These are phyloP conservation scores for Penicillium psychrosexuale DNA, from an alignment of 2,329 filamentous ascomycete species.

Conservation along the genomic window DNA sequence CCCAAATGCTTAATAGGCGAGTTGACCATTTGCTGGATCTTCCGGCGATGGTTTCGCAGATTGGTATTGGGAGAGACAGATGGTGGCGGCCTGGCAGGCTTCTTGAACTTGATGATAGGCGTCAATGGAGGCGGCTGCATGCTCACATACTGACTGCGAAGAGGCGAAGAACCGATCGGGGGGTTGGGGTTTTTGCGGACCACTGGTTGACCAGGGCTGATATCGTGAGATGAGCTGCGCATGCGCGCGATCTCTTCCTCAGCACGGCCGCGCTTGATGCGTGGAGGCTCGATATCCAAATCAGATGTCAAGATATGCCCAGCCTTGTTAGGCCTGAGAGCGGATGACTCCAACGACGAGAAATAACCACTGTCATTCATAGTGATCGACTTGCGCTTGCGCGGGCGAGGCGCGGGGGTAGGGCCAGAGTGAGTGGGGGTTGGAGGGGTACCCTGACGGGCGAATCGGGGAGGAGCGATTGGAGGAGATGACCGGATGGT, in stretches of 20 bases:
- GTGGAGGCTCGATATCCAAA: conserved; percentile 67
- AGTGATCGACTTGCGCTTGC: conserved; percentile 73
- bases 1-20: conserved; percentile 60
- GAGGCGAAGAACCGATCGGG: conserved; percentile 62
- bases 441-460: conserved; percentile 67
- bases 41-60: conserved; percentile 79
- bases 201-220: conserved; percentile 65
- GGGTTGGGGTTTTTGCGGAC: conserved; percentile 33
- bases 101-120: conserved; percentile 77
- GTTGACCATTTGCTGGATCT: conserved; percentile 75
- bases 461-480: conserved; percentile 57
- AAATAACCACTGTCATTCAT: conserved; percentile 97
- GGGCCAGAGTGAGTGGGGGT: conserved; percentile 65
- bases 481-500: conserved; percentile 88
- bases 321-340: conserved; percentile 66
- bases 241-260: conserved; percentile 95
- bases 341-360: conserved; percentile 91
- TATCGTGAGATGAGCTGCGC: conserved; percentile 83
- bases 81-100: conserved; percentile 60
- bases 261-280: conserved; percentile 82
- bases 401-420: conserved; percentile 62
- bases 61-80: conserved; percentile 94
- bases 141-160: conserved; percentile 56
- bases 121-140: conserved; percentile 75
- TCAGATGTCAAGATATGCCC: conserved; percentile 70